Evolutionary conservation across 2,329 filamentous ascomycete species (phyloP).

Genomic region (Colletotrichum limetticola): DNA sequence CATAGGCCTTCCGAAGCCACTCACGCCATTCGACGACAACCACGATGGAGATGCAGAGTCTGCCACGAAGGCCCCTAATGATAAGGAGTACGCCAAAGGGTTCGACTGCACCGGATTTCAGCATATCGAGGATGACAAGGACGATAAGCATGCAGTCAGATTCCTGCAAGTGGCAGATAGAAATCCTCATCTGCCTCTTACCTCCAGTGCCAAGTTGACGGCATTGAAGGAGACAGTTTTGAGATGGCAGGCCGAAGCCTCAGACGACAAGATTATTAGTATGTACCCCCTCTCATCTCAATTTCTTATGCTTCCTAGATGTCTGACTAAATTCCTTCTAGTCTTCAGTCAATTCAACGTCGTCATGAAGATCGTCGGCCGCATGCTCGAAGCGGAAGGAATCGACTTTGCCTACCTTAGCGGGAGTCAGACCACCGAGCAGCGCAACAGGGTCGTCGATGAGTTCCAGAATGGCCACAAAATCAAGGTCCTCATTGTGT

Average conservation of each 20-base stretch:
- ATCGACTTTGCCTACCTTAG: constrained; percentile 51
- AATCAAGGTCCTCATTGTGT: constrained; percentile 42
- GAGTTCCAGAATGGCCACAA: constrained; percentile 37
- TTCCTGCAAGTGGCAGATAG: constrained; percentile 20
- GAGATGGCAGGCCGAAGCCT: constrained; percentile 44
- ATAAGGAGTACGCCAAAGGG: neutral
- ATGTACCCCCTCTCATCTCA: neutral
- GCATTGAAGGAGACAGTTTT: constrained; percentile 45
- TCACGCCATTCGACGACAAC: neutral
- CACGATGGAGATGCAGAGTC: neutral
- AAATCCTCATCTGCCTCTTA: neutral
- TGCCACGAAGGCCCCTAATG: neutral
- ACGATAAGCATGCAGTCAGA: neutral
- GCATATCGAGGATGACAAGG: neutral
- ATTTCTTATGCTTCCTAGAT: neutral
- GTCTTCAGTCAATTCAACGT: constrained; percentile 50
- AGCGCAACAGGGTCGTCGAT: constrained; percentile 36
- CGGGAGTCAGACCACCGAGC: constrained; percentile 37
- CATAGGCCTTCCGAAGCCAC: neutral
- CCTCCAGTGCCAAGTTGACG: constrained; percentile 46
- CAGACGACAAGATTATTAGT: constrained; percentile 42
- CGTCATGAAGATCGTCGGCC: constrained; percentile 46
- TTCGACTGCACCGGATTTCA: constrained; percentile 6
- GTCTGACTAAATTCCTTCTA: constrained; percentile 13
- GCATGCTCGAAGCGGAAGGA: constrained; percentile 43